Evolutionary conservation across 306 rosid species (phyloP).

Genomic region (Vicia faba): DNA sequence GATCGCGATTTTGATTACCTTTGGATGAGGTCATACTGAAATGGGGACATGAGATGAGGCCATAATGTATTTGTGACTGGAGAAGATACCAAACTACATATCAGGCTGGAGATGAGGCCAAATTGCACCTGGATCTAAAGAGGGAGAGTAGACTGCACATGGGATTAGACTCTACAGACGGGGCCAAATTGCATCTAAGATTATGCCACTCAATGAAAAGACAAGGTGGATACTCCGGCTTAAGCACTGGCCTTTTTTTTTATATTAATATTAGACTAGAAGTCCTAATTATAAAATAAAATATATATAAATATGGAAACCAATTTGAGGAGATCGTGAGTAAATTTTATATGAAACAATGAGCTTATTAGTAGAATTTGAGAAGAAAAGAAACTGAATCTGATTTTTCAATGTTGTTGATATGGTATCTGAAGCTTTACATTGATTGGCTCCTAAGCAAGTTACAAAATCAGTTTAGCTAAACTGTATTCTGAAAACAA

Average conservation of each 20-base stretch:
- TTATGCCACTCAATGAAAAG: not conserved
- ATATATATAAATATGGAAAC: too few species aligned
- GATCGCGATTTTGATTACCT: not conserved
- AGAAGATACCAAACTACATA: conserved; percentile 10
- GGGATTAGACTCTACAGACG: not conserved
- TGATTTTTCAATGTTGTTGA: too few species aligned
- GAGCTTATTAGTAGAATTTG: too few species aligned
- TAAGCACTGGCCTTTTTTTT: too few species aligned
- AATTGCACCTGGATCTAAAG: not conserved
- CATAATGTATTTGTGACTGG: not conserved
- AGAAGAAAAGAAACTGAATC: too few species aligned
- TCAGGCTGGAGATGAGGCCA: conserved; percentile 2
- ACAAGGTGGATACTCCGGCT: not conserved
- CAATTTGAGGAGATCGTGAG: too few species aligned
- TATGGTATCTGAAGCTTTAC: too few species aligned
- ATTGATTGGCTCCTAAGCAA: not conserved
- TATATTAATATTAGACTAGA: too few species aligned
- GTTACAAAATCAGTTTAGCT: not conserved
- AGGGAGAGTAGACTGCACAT: not conserved
- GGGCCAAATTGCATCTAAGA: conserved; percentile 15
- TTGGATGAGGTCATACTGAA: too few species aligned
- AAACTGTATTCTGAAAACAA: not conserved
- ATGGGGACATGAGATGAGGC: not conserved
- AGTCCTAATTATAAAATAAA: too few species aligned
- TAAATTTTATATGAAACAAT: too few species aligned